Evolutionary conservation across 2,329 filamentous ascomycete genomes (phyloP).

Genomic region (Claviceps sp.): DNA sequence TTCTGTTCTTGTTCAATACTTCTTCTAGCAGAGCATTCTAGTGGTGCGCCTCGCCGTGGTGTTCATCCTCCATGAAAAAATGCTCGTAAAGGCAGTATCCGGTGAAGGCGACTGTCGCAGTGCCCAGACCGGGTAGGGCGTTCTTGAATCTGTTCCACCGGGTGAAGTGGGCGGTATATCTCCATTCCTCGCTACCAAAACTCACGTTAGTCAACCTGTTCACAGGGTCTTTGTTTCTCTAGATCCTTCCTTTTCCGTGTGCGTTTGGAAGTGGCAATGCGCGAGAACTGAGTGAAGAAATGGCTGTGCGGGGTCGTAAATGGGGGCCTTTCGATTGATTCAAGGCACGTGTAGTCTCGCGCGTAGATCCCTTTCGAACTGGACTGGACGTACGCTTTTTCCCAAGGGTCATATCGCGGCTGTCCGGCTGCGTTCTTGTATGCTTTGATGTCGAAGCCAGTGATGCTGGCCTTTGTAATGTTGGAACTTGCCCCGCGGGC

Average conservation of each 20-base stretch:
- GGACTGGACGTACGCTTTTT: slow-evolving; percentile 38
- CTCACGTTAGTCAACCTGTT: not conserved
- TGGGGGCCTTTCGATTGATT: too few species aligned
- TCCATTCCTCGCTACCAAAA: slow-evolving; percentile 69
- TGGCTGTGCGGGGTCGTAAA: too few species aligned
- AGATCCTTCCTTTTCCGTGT: too few species aligned
- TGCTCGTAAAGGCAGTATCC: slow-evolving; percentile 85
- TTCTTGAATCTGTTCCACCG: slow-evolving; percentile 80
- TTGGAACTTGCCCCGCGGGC: slow-evolving; percentile 47
- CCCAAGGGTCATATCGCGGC: slow-evolving; percentile 53
- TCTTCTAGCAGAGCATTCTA: not conserved
- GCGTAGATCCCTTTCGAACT: not conserved
- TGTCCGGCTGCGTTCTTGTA: slow-evolving; percentile 58
- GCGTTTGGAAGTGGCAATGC: not conserved
- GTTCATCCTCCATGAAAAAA: slow-evolving; percentile 65
- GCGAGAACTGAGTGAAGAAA: too few species aligned
- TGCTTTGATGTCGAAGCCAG: slow-evolving; percentile 80
- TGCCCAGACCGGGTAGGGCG: slow-evolving; percentile 81
- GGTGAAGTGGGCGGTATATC: slow-evolving; percentile 80
- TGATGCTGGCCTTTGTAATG: slow-evolving; percentile 75
- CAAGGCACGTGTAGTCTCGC: too few species aligned
- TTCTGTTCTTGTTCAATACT: not conserved
- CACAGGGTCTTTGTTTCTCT: too few species aligned
- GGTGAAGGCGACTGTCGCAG: slow-evolving; percentile 80
- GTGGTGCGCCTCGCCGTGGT: slow-evolving; percentile 38